Base-by-base conservation (phyloP, 148 eudicot species). In the Polygonum maritimum region DNA sequence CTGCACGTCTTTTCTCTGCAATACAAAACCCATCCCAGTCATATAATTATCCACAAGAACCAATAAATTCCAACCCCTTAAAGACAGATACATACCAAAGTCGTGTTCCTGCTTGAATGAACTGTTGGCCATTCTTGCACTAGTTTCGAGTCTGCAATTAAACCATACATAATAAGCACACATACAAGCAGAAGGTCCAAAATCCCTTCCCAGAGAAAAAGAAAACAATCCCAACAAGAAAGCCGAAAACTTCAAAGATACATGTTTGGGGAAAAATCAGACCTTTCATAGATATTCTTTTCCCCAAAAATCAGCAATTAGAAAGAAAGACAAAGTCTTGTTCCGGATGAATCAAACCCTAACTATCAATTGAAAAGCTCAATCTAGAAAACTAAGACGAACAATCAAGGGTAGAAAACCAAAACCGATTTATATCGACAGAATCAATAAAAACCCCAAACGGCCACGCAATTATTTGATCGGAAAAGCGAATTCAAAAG, bases 1-100 rank as follows among this genome's bases (percentile, higher is more conserved):
- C 97, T 4, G 97, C 97, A 18, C 89, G 86, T 76, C 97, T 87
- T 86, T 92, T 92, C 82, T 89, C 97, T 92, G 86, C 74, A 80
- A 22, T 40, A 63, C 19, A 70, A 78, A 35, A 39, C 78, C 58
- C 45, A 63, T 12, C 54, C 36, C 74, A 49, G 21, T 67, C 45
- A 67, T 13, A 6, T 12, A 18, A 3, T 18, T 36, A 19, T 36
- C 33, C 33, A 76, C 33, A 41, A 67, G 26, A 75, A 3, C 45
- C 21, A 31, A 57, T 6, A 9, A 75, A 26, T 74, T 4, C 40
- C 58, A 49, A 15, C n/a, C 15, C 16, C 38, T 21, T 2, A 14
- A 31, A 52, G 6, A 41, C 8, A 6, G 18, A 55, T 10, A 36
- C 89, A 16, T 79, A 92, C 97, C 97, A 76, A 92, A 85, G 80